A percentile compares a stretch with the other conserved stretches of the same genome.
These are phyloP conservation scores for Ambrosia artemisiifolia DNA, from an alignment of 129 eudicot species.

Conservation along the genomic window DNA sequence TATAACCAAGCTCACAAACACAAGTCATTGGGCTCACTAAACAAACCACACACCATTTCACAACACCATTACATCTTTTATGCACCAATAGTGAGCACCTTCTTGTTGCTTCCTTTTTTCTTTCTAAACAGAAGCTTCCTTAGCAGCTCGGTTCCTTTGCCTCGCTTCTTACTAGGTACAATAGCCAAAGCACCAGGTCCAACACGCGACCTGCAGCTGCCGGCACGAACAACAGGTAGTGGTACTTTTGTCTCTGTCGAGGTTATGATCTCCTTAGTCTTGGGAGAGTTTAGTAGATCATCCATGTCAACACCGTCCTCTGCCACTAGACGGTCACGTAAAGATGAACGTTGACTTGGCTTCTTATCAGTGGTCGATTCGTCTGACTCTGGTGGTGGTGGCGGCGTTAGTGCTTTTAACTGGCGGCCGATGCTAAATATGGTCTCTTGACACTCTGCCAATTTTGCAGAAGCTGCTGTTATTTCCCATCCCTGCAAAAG, in stretches of 20 bases:
- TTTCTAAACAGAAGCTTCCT: conserved; percentile 62
- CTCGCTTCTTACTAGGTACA: conserved; percentile 49
- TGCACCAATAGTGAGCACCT: conserved; percentile 35
- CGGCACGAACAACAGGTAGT: conserved; percentile 26
- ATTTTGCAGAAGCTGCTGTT: conserved; percentile 55
- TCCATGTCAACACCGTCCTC: conserved; percentile 44
- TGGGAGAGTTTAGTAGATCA: conserved; percentile 36
- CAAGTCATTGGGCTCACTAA: conserved; percentile 12
- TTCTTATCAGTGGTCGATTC: conserved; percentile 25
- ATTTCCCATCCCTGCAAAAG: conserved; percentile 67
- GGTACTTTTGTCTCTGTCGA: conserved; percentile 26
- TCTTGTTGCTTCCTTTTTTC: conserved; percentile 61
- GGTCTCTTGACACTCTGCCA: conserved; percentile 75
- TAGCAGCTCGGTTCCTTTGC: conserved; percentile 58
- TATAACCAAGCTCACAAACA: conserved; percentile 25
- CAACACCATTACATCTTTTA: conserved; percentile 7
- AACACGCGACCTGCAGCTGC: conserved; percentile 29
- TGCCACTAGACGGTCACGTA: conserved; percentile 69
- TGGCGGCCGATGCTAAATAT: conserved; percentile 72
- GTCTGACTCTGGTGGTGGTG: conserved; percentile 28
- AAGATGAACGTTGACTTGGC: conserved; percentile 41
- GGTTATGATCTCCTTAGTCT: conserved; percentile 45
- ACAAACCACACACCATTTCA: conserved; percentile 22
- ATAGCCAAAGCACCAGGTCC: conserved; percentile 55
- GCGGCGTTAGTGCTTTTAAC: conserved; percentile 57